Base-by-base conservation (phyloP, 2,329 filamentous ascomycete genomes). In the Leptographium flavum region DNA sequence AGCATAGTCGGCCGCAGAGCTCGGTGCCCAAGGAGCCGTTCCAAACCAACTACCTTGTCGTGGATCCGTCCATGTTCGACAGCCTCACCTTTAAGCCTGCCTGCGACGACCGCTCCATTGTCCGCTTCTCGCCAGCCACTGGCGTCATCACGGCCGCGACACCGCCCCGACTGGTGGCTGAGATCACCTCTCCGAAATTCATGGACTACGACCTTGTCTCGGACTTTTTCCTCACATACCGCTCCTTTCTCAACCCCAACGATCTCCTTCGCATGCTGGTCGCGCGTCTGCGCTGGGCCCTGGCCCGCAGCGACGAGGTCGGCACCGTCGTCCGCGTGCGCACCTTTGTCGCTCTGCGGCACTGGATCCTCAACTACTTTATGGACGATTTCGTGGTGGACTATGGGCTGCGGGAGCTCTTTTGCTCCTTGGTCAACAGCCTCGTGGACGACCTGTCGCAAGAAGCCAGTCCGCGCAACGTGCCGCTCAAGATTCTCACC, bases 351-450 rank as follows among this genome's bases (percentile, higher is more conserved):
- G 92, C 92, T 8, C 71, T 96, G 38, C 79, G 92, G 46, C 92
- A 98, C 62, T 98, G 92, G 92, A 88, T 96, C 47, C 65, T 98
- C 50, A 98, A 98, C 60, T 98, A 98, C 62, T 98, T 96, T 54
- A 73, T 85, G 45, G 92, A 98, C 58, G 92, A 98, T 58, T 98
- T 94, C 59, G 76, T 93, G 35, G 63, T 81, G 22, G 79, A 88
- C 57, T 80, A 82, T 57, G 68, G 74, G 38, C 68, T 96, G 28
- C 80, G 90, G 9, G 67, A 74, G 5, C 75, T 76, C 15, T 95
- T 95, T 58, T 95, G 90, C 62, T 70, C 79, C 28, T 70, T 87
- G 9, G 70, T 95, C 47, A 95, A 96, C 59, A 67, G 70, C 42
- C 71, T 81, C 39, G 70, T 76, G 4, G 65, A 70, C 15, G 75